Conservation (phyloP, 2,329 filamentous ascomycete genomes). For the Bipolaris sorokiniana region DNA sequence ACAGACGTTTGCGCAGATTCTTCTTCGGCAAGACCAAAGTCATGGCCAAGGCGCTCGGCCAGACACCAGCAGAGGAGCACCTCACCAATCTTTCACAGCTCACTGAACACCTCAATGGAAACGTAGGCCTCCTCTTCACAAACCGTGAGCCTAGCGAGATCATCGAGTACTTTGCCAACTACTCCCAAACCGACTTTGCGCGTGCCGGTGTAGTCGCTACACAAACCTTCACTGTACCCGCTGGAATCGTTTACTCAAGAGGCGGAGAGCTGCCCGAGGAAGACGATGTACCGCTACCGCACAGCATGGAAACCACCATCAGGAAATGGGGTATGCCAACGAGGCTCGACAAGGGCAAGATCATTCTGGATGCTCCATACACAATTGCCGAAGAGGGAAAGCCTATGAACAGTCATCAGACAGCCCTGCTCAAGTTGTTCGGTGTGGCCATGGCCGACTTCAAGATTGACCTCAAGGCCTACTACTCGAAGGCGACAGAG, state of each 20-base stretch:
- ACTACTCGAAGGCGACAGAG: constrained; percentile 46
- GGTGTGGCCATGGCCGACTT: constrained; percentile 91
- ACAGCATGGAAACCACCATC: constrained; percentile 89
- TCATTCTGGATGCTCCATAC: constrained; percentile 76
- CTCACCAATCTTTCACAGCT: constrained; percentile 78
- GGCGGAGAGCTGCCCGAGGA: constrained; percentile 80
- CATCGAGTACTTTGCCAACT: constrained; percentile 72
- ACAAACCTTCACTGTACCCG: constrained; percentile 78
- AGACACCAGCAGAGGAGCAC: constrained; percentile 76
- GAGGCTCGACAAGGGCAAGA: constrained; percentile 83
- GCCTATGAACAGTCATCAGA: constrained; percentile 87
- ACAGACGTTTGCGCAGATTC: constrained; percentile 62
- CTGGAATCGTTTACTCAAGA: constrained; percentile 77
- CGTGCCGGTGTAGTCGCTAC: constrained; percentile 80
- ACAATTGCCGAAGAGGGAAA: constrained; percentile 85
- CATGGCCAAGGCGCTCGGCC: constrained; percentile 93
- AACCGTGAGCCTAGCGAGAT: constrained; percentile 73
- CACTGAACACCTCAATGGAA: constrained; percentile 72
- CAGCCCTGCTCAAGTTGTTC: constrained; percentile 91
- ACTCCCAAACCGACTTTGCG: constrained; percentile 84
- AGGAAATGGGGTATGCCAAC: constrained; percentile 89
- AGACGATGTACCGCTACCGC: constrained; percentile 84
- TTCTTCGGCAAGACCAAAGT: constrained; percentile 99
- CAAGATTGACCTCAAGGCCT: constrained; percentile 77
- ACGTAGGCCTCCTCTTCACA: constrained; percentile 90